A percentile compares a stretch with the other conserved stretches of the same genome.
Conservation (phyloP, 2,329 filamentous ascomycete species). For the Fusarium subtropicale region DNA sequence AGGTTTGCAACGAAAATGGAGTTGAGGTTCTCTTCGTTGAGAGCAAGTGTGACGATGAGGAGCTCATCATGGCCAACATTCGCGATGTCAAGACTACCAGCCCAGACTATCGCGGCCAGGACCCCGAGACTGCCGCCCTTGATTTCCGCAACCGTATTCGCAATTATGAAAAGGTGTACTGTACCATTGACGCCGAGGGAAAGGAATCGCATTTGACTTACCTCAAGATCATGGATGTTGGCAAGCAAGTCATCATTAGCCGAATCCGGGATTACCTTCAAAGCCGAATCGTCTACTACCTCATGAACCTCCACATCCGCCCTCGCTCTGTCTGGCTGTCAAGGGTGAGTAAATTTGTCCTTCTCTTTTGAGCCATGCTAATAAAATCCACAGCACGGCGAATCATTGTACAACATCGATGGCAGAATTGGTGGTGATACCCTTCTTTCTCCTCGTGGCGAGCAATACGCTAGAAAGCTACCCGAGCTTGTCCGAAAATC, state of each 20-base stretch:
- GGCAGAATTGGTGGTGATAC: constrained; percentile 95
- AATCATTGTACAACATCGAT: constrained; percentile 90
- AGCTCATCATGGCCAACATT: constrained; percentile 98
- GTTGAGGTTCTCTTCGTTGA: constrained; percentile 96
- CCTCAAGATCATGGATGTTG: constrained; percentile 96
- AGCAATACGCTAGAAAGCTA: constrained; percentile 86
- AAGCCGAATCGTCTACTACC: constrained; percentile 95
- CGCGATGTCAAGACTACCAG: constrained; percentile 97
- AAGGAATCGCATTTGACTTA: constrained; percentile 92
- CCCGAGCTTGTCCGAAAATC: constrained; percentile 87
- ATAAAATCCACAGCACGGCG: constrained; percentile 76
- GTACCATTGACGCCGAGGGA: constrained; percentile 83
- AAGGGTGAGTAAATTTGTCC: constrained; percentile 68
- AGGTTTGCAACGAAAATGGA: constrained; percentile 78
- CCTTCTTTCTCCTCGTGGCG: constrained; percentile 83
- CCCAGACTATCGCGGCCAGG: constrained; percentile 93
- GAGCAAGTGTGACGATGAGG: constrained; percentile 95
- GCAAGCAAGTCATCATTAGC: constrained; percentile 97
- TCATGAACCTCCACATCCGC: constrained; percentile 98
- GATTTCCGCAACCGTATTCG: constrained; percentile 95
- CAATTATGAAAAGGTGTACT: constrained; percentile 97
- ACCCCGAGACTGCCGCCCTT: constrained; percentile 88
- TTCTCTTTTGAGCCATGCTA: not conserved
- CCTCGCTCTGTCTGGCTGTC: constrained; percentile 97
- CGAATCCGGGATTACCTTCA: constrained; percentile 96